Evolutionary conservation across 108 stramenopile species (phyloP), one percentile per base, ranked within the genome.

Genomic region (Tribonema minus): DNA sequence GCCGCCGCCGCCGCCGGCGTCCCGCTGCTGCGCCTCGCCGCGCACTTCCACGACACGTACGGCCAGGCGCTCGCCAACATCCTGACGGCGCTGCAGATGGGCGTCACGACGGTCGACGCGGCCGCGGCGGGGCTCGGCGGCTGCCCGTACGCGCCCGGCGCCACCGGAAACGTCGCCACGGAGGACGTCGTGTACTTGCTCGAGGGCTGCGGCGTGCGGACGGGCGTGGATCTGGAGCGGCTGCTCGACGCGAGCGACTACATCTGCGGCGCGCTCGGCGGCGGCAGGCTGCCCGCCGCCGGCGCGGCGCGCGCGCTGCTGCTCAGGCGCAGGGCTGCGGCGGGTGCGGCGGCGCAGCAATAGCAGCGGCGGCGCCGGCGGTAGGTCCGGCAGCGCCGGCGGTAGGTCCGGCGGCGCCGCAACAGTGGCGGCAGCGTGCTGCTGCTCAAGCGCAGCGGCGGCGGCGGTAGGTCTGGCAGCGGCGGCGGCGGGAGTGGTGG

Each of bases 121-220:
- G 90, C 92, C 26, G 91, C 92, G 26, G 91, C 90, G 9, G 94
- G 94, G 2, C 73, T 95, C 20, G 94, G 94, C 23, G 91, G 89
- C 29, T 95, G 94, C 61, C 94, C 94, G 0, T 95, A 93, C 73
- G 94, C 94, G 20, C 73, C 62, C 28, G 92, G 92, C 28, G 92
- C 94, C 5, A 89, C 89, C 38, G 94, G 94, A 27, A 95, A 95
- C 85, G 90, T 95, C 25, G 92, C 94, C 0, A 93, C 94, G 2
- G 94, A 95, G 87, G 94, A 95, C 84, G 90, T 92, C 26, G 89
- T 94, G n/a, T 94, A 92, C 83, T 91, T 94, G 91, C 68, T 92
- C 70, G 70, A 92, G 38, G 92, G 94, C 7, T 80, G 92, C 88
- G 92, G 92, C 23, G 60, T 93, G 6, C 79, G 85, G 0, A 93